These are phyloP conservation scores for Pyropia yezoensis DNA, from an alignment of 23 red algal genomes.

Conservation along the genomic window DNA sequence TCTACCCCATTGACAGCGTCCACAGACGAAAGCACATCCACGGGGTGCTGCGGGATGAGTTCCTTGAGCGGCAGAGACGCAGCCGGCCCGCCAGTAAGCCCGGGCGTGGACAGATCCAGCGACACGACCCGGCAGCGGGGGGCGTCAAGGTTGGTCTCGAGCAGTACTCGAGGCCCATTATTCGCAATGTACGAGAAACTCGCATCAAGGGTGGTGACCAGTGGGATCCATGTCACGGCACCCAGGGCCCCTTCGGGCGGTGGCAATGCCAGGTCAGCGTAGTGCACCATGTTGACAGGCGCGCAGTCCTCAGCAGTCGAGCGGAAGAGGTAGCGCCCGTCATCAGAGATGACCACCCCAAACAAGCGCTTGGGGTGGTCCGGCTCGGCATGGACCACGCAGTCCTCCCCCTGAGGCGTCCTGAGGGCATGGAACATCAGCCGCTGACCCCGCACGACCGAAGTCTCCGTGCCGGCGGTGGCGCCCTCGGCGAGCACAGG, in stretches of 20 bases:
- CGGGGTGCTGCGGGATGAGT: conserved; percentile 30
- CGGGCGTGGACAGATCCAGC: conserved; percentile 11
- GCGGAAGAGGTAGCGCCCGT: conserved; percentile 48
- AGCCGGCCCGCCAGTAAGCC: conserved; percentile 13
- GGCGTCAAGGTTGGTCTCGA: conserved; percentile 59
- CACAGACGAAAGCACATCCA: conserved; percentile 39
- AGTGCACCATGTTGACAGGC: conserved; percentile 46
- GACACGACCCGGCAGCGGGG: conserved; percentile 49
- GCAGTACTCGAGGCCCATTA: conserved; percentile 38
- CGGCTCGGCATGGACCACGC: conserved; percentile 24
- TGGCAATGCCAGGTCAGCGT: conserved; percentile 29
- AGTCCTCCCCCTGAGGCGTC: conserved; percentile 42
- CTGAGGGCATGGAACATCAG: conserved; percentile 44
- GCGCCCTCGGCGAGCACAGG: conserved; percentile 31
- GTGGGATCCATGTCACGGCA: too few relatives aligned
- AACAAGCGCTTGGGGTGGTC: conserved; percentile 45
- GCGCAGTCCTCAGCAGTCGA: conserved; percentile 44
- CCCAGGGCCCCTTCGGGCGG: too few relatives aligned
- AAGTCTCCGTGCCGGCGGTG: conserved; percentile 44
- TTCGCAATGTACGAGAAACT: conserved; percentile 60
- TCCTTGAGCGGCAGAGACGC: not conserved
- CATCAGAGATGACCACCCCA: conserved; percentile 25
- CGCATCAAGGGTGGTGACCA: conserved; percentile 11
- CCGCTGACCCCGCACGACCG: conserved; percentile 26
- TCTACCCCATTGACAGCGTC: conserved; percentile 29